These are phyloP conservation scores for Xylaria venustula DNA, from an alignment of 495 filamentous ascomycete species.

Conservation along the genomic window DNA sequence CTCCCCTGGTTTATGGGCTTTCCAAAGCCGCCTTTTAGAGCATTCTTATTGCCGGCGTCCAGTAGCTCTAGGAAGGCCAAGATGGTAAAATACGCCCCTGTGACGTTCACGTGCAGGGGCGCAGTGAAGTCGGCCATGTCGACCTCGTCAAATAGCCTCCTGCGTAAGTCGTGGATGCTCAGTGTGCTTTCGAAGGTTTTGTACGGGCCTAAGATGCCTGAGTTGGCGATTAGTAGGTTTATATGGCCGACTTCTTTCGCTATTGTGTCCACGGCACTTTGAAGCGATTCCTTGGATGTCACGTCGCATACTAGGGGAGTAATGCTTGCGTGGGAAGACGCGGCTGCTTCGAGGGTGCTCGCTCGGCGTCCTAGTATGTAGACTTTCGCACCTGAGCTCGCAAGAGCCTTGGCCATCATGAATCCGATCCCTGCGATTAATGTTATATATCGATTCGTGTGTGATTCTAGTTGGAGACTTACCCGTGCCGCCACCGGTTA, in stretches of 20 bases:
- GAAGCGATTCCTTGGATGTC: conserved; percentile 53
- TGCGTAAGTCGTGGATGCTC: conserved; percentile 44
- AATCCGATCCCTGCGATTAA: conserved; percentile 56
- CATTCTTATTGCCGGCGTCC: conserved; percentile 60
- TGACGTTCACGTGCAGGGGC: conserved; percentile 51
- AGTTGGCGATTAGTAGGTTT: conserved; percentile 60
- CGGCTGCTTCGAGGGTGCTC: conserved; percentile 48
- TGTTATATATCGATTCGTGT: neutral
- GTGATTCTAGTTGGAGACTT: neutral
- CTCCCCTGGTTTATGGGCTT: conserved; percentile 17
- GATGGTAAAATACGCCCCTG: conserved; percentile 52
- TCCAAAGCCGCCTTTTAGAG: conserved; percentile 34
- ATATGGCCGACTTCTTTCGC: conserved; percentile 49
- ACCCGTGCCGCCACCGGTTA: conserved; percentile 59
- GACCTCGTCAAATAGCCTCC: conserved; percentile 39
- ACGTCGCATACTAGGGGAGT: conserved; percentile 59
- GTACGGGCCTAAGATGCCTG: conserved; percentile 50
- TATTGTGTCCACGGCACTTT: conserved; percentile 47
- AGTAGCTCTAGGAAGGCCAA: conserved; percentile 57
- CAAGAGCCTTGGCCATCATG: conserved; percentile 65
- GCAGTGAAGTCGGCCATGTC: conserved; percentile 50
- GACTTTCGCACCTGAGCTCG: conserved; percentile 63
- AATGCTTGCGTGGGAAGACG: conserved; percentile 34
- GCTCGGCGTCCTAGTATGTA: conserved; percentile 66
- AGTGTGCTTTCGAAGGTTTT: conserved; percentile 34